Evolutionary conservation across 371 early-diverging fungal genomes (phyloP).

Genomic region (Phascolomyces articulosus): DNA sequence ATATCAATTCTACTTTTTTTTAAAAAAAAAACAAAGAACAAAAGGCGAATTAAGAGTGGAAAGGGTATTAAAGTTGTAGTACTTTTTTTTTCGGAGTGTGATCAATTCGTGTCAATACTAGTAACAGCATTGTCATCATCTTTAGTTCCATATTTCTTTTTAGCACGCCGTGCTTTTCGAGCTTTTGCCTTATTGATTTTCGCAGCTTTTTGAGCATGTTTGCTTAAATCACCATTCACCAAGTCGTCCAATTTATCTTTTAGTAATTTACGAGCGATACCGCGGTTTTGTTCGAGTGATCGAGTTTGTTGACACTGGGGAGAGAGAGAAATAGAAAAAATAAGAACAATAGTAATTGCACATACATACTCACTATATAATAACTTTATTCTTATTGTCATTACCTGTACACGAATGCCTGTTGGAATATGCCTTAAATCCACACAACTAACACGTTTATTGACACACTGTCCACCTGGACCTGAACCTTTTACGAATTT

Average conservation of each 20-base stretch:
- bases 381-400: not conserved
- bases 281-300: slow-evolving; percentile 77
- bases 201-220: slow-evolving; percentile 64
- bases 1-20: no score
- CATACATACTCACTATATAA: no score
- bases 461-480: slow-evolving; percentile 93
- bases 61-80: no score
- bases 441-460: slow-evolving; percentile 86
- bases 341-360: no score
- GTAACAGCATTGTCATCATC: not conserved
- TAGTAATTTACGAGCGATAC: slow-evolving; percentile 74
- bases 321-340: not conserved
- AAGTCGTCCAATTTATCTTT: slow-evolving; percentile 70
- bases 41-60: no score
- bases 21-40: no score
- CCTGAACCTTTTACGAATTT: slow-evolving; percentile 90
- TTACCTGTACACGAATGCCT: slow-evolving; percentile 72
- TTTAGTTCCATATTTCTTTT: slow-evolving; percentile 39
- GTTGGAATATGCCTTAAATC: slow-evolving; percentile 87
- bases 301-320: slow-evolving; percentile 78
- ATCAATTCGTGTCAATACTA: no score
- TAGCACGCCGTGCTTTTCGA: slow-evolving; percentile 56
- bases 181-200: slow-evolving; percentile 66
- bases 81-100: no score
- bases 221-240: slow-evolving; percentile 69